phyloP scores from a whole-genome alignment of 192 early-diverging fungal genomes.

The Coemansia sp. region DNA sequence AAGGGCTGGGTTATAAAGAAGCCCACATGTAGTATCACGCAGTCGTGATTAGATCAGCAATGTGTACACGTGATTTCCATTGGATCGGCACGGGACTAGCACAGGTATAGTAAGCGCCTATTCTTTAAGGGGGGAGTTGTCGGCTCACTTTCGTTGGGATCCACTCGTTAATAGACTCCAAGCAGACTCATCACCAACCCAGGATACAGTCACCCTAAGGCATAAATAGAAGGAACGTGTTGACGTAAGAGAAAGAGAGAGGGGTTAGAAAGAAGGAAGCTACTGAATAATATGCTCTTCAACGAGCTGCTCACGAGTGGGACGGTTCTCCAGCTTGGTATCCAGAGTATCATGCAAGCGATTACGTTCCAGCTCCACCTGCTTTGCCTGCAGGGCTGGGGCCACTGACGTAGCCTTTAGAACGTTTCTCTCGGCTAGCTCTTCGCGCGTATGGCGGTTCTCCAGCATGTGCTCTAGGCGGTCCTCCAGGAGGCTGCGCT shows the following conservation, averaged over 20 bases:
- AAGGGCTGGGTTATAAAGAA: no score
- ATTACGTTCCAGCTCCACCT: conserved; percentile 28
- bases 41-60: no score
- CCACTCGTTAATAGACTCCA: no score
- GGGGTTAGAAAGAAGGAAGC: neutral
- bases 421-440: conserved; percentile 60
- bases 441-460: conserved; percentile 57
- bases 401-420: conserved; percentile 49
- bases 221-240: no score
- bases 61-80: no score
- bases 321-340: conserved; percentile 59
- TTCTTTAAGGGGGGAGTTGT: no score
- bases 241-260: conserved; percentile 3
- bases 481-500: conserved; percentile 49
- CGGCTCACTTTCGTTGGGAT: no score
- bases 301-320: conserved; percentile 56
- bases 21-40: no score
- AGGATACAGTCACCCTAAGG: no score
- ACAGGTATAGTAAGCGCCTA: no score
- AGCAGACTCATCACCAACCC: no score
- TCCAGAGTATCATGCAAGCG: conserved; percentile 56
- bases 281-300: conserved; percentile 54
- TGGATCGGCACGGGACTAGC: no score
- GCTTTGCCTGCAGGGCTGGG: conserved; percentile 39
- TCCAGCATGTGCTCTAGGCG: conserved; percentile 57